These are phyloP conservation scores for Cornus florida DNA, from an alignment of 148 eudicot species.

Conservation along the genomic window DNA sequence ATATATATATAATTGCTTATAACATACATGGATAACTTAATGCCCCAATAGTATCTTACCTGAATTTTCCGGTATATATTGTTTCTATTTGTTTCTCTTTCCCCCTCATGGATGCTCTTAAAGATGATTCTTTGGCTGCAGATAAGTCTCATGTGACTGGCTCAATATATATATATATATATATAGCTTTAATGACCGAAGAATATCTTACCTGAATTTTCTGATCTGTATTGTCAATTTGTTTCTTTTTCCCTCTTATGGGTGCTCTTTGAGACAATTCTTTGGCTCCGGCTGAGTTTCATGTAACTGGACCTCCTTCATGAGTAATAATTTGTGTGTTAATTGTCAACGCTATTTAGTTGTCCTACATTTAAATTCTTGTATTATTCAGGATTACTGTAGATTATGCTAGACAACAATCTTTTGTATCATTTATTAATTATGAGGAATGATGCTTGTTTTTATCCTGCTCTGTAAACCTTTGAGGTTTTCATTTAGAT, in stretches of 20 bases:
- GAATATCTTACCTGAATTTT: no score
- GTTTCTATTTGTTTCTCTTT: not conserved
- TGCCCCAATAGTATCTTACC: no score
- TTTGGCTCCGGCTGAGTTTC: not conserved
- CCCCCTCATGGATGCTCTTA: not conserved
- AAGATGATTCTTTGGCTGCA: not conserved
- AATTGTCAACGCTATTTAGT: not conserved
- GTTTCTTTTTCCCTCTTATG: not conserved
- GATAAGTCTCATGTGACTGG: no score
- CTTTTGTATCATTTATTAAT: not conserved
- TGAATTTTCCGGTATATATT: no score
- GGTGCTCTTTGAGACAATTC: not conserved
- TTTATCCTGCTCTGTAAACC: not conserved
- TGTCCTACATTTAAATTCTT: not conserved
- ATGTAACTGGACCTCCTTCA: not conserved
- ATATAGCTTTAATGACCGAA: no score
- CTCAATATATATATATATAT: no score
- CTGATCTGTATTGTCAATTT: not conserved
- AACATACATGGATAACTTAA: no score
- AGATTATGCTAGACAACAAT: not conserved
- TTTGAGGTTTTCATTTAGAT: slow-evolving; percentile 2
- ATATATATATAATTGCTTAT: no score
- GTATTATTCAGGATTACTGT: not conserved
- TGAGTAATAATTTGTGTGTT: not conserved
- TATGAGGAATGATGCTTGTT: slow-evolving; percentile 2